phyloP scores from a whole-genome alignment of 495 filamentous ascomycete species.

The Trypethelium eluteriae region DNA sequence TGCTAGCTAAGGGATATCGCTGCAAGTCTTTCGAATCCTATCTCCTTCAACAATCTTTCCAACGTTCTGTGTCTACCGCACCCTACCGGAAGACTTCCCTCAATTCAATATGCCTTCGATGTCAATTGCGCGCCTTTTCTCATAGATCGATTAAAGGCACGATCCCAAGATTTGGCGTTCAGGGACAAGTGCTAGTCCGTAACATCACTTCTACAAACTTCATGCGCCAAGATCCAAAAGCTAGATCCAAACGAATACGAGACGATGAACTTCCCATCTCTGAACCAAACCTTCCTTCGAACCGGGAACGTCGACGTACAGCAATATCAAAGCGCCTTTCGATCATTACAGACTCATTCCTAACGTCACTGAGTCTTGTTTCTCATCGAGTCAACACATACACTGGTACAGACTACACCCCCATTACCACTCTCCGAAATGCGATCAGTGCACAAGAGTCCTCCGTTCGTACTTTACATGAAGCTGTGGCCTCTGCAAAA shows the following conservation, averaged over 20 bases:
- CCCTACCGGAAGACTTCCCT: no score
- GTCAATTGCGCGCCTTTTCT: constrained; percentile 20
- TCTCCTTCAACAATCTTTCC: not conserved
- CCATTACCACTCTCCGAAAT: constrained; percentile 77
- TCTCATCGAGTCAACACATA: constrained; percentile 84
- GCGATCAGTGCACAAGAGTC: constrained; percentile 66
- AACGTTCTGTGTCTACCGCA: not conserved
- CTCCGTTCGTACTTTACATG: constrained; percentile 54
- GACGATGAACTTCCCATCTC: not conserved
- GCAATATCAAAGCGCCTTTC: constrained; percentile 65
- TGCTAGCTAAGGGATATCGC: not conserved
- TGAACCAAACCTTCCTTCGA: constrained; percentile 60
- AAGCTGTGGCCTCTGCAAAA: constrained; percentile 61
- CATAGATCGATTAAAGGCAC: not conserved
- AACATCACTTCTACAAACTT: not conserved
- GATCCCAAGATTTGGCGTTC: not conserved
- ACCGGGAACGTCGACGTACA: constrained; percentile 63
- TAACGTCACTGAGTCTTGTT: constrained; percentile 73
- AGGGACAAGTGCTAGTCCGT: not conserved
- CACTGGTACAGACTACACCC: constrained; percentile 74
- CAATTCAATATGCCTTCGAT: constrained; percentile 24
- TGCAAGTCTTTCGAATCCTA: not conserved
- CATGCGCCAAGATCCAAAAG: not conserved
- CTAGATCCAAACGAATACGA: not conserved
- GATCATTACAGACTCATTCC: constrained; percentile 77